These are phyloP conservation scores for Dioszegia hungarica DNA, from an alignment of 768 basidiomycete species.

Conservation along the genomic window DNA sequence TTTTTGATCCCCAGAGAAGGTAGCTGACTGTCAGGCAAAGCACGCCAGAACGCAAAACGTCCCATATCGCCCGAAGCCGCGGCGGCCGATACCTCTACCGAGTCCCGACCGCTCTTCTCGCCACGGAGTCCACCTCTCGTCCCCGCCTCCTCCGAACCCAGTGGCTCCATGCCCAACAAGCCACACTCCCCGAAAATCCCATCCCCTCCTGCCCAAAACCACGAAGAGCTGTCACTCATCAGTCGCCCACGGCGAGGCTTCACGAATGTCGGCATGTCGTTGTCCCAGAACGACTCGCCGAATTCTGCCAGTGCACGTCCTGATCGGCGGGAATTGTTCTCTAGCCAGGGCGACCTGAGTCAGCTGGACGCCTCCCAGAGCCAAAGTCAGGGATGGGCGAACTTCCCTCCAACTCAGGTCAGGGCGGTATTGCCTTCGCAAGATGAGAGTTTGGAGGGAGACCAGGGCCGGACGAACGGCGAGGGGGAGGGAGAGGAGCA, in stretches of 20 bases:
- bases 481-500: no score
- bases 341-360: neutral
- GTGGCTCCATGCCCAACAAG: no score
- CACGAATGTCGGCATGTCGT: conserved; percentile 1
- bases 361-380: neutral
- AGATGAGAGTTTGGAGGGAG: neutral
- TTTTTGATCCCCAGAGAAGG: no score
- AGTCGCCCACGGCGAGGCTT: neutral
- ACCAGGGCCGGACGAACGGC: neutral
- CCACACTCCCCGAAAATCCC: no score
- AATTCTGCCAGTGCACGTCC: neutral
- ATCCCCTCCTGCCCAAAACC: neutral
- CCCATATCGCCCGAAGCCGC: no score
- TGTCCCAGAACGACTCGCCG: neutral
- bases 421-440: neutral
- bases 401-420: neutral
- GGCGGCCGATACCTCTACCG: no score
- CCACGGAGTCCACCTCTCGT: no score
- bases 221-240: neutral
- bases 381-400: neutral
- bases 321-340: neutral
- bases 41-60: no score
- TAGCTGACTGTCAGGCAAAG: no score
- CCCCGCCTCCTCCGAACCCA: no score
- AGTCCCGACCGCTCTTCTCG: no score